Evolutionary conservation across 805 yeast species (phyloP).

Genomic region (Yarrowia osloensis): DNA sequence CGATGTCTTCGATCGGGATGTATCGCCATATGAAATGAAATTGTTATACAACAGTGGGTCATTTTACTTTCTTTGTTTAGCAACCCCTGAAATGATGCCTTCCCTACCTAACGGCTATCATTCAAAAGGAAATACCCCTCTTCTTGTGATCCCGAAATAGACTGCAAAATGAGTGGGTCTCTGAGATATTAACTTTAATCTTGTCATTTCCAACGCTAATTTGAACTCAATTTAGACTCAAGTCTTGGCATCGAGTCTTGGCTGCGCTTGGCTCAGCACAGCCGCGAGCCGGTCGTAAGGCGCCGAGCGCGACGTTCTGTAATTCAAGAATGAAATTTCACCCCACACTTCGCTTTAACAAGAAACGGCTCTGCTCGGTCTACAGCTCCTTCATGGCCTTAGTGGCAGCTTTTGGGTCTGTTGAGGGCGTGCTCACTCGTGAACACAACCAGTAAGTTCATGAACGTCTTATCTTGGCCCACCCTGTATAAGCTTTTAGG

Average conservation of each 20-base stretch:
- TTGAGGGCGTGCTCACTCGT: background rate
- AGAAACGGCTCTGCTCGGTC: no score
- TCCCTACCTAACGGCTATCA: no score
- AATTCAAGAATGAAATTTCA: no score
- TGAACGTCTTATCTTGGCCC: constrained; percentile 24
- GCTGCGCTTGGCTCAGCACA: constrained; percentile 27
- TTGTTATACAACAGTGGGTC: no score
- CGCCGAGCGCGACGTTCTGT: background rate
- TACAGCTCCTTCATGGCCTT: no score
- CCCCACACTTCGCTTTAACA: no score
- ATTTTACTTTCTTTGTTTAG: no score
- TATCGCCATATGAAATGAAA: no score
- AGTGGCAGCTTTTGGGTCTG: background rate
- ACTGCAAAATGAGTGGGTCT: constrained; percentile 16
- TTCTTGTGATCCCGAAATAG: constrained; percentile 2
- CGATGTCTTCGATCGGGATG: background rate
- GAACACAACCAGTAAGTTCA: background rate
- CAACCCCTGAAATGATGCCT: background rate
- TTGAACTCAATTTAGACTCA: constrained; percentile 9
- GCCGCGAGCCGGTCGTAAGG: background rate
- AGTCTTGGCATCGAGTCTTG: constrained; percentile 29
- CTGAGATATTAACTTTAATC: constrained; percentile 3
- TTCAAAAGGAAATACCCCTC: background rate
- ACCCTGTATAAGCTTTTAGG: constrained; percentile 26
- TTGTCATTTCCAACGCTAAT: background rate